These are phyloP conservation scores for Acidomyces sp. DNA, from an alignment of 495 filamentous ascomycete species.

Conservation along the genomic window DNA sequence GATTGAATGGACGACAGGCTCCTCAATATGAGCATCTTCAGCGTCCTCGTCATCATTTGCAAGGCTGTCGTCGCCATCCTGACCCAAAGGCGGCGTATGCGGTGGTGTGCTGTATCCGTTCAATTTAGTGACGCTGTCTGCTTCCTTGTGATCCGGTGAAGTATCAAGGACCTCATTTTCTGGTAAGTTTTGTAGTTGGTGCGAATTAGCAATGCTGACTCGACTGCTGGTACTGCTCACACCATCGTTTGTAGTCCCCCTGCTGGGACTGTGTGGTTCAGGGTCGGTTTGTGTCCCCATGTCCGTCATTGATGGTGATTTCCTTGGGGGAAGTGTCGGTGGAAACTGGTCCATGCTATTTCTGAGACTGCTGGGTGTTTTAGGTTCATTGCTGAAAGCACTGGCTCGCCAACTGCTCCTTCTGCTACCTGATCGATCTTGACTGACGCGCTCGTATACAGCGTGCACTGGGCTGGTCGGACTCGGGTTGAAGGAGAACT, in stretches of 20 bases:
- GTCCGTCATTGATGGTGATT: background rate
- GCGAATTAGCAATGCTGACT: background rate
- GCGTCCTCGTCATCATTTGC: slow-evolving; percentile 15
- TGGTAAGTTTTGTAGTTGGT: slow-evolving; percentile 12
- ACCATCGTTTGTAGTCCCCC: background rate
- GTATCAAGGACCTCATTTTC: slow-evolving; percentile 11
- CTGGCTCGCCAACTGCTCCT: slow-evolving; percentile 29
- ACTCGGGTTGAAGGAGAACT: slow-evolving; percentile 68
- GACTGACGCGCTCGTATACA: slow-evolving; percentile 53
- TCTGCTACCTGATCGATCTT: slow-evolving; percentile 33
- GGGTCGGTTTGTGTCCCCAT: slow-evolving; percentile 21
- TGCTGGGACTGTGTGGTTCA: slow-evolving; percentile 3
- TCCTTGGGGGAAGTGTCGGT: background rate
- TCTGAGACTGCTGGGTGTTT: slow-evolving; percentile 16
- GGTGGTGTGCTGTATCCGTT: slow-evolving; percentile 15
- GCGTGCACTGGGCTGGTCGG: slow-evolving; percentile 63
- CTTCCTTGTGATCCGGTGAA: slow-evolving; percentile 2
- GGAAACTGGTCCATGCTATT: slow-evolving; percentile 27
- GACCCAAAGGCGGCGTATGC: slow-evolving; percentile 9
- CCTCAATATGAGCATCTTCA: slow-evolving; percentile 12
- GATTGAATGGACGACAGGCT: slow-evolving; percentile 11
- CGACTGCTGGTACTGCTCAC: background rate
- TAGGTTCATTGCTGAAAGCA: slow-evolving; percentile 21
- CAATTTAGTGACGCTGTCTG: background rate
- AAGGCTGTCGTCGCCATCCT: slow-evolving; percentile 4